Evolutionary conservation across 352 stramenopile genomes (phyloP).

Genomic region (Globisporangium spiculum): DNA sequence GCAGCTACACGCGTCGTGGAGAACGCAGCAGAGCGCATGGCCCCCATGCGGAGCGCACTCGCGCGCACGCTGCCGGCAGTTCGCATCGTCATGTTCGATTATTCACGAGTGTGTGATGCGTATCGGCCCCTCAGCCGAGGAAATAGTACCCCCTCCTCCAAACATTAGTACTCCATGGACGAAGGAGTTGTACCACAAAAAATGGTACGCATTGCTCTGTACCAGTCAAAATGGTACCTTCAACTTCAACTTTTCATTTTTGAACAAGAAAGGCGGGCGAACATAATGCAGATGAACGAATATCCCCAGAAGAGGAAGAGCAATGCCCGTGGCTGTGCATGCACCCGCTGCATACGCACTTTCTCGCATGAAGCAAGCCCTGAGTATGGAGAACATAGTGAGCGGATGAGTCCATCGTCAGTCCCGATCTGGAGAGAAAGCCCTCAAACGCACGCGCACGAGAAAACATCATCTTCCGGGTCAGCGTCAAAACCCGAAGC

Average conservation of each 20-base stretch:
- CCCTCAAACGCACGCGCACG: neutral
- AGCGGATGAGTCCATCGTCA: neutral
- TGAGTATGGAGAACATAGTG: neutral
- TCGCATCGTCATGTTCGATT: slow-evolving; percentile 13
- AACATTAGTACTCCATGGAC: slow-evolving; percentile 3
- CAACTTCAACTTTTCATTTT: slow-evolving; percentile 11
- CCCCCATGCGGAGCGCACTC: neutral
- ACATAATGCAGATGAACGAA: neutral
- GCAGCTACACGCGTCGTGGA: slow-evolving; percentile 6
- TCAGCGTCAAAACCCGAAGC: neutral
- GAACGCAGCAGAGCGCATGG: neutral
- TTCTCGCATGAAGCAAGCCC: neutral
- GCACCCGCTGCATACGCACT: neutral
- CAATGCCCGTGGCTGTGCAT: neutral
- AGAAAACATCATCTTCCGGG: neutral
- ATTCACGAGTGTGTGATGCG: neutral
- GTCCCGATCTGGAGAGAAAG: slow-evolving; percentile 5
- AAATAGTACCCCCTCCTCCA: slow-evolving; percentile 10
- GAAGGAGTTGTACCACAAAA: neutral
- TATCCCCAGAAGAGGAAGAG: neutral
- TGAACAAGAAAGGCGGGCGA: slow-evolving; percentile 1
- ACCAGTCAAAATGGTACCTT: slow-evolving; percentile 3
- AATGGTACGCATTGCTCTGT: neutral
- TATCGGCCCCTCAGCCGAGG: slow-evolving; percentile 2
- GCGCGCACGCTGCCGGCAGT: neutral